Conservation (phyloP, 1,284 basidiomycete genomes). For the Ustilago crameri region DNA sequence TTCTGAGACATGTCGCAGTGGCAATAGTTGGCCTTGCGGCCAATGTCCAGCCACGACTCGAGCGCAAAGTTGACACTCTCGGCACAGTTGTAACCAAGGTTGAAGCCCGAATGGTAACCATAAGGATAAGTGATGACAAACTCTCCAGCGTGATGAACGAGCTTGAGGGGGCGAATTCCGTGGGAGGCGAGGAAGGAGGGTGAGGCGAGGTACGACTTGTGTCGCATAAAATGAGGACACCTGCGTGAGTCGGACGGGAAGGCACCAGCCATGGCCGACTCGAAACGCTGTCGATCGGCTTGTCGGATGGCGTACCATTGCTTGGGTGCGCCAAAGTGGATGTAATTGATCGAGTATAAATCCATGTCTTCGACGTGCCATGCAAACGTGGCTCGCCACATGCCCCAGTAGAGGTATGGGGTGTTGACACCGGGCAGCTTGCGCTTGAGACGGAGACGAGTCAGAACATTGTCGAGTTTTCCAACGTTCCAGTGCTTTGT, state of each 20-base stretch:
- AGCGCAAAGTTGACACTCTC: constrained; percentile 98
- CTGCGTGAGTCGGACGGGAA: constrained; percentile 71
- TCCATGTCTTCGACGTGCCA: constrained; percentile 96
- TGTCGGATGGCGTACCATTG: constrained; percentile 97
- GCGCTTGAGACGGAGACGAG: constrained; percentile 77
- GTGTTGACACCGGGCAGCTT: constrained; percentile 92
- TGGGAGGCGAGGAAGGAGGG: constrained; percentile 83
- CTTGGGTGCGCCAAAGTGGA: constrained; percentile 96
- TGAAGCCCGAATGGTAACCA: constrained; percentile 97
- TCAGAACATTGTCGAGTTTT: constrained; percentile 84
- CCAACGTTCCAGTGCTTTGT: constrained; percentile 93
- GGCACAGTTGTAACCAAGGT: constrained; percentile 95
- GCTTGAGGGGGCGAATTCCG: constrained; percentile 72
- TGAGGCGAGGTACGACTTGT: constrained; percentile 95
- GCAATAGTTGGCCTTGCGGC: constrained; percentile 69
- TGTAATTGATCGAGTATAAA: constrained; percentile 97
- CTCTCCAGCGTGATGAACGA: constrained; percentile 87
- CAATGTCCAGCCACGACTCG: constrained; percentile 91
- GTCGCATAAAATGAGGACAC: constrained; percentile 93
- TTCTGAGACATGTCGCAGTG: constrained; percentile 61
- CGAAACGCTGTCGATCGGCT: constrained; percentile 73
- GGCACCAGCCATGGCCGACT: constrained; percentile 64
- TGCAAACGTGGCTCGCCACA: constrained; percentile 96
- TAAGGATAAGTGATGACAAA: constrained; percentile 93
- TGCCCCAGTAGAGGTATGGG: constrained; percentile 97